A percentile compares a stretch with the other conserved stretches of the same genome.
These are phyloP conservation scores for Colletotrichum sojae DNA, from an alignment of 2,329 filamentous ascomycete genomes.

Conservation along the genomic window DNA sequence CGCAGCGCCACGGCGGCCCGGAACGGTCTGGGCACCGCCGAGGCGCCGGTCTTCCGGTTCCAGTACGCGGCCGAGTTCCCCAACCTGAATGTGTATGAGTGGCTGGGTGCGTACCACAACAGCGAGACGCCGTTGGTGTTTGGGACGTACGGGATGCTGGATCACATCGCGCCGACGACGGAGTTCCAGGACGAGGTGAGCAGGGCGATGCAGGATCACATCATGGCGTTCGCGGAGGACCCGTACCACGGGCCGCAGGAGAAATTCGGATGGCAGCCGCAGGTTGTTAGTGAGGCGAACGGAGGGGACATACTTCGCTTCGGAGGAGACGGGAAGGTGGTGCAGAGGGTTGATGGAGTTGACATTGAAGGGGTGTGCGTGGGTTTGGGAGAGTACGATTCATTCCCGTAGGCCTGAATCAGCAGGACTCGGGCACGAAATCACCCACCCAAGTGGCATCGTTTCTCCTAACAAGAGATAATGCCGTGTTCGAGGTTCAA, in stretches of 20 bases:
- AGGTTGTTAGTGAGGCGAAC: conserved; percentile 41
- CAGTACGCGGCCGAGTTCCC: conserved; percentile 57
- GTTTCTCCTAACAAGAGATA: too few species aligned
- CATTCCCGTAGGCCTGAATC: conserved; percentile 19
- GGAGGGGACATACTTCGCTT: conserved; percentile 38
- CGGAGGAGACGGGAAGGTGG: conserved; percentile 41
- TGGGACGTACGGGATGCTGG: conserved; percentile 51
- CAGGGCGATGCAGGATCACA: conserved; percentile 47
- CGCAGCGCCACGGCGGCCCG: conserved; percentile 46
- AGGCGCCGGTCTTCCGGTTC: conserved; percentile 55
- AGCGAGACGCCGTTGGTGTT: conserved; percentile 55
- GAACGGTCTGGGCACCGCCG: conserved; percentile 42
- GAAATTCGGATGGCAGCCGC: conserved; percentile 42
- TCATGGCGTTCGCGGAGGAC: conserved; percentile 46
- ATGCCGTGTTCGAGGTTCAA: too few species aligned
- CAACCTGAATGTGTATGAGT: conserved; percentile 55
- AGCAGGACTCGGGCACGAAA: too few species aligned
- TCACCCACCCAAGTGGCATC: too few species aligned
- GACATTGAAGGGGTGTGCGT: conserved; percentile 40
- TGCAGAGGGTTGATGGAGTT: conserved; percentile 39
- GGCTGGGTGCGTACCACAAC: conserved; percentile 59
- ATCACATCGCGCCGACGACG: conserved; percentile 45
- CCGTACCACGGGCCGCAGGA: conserved; percentile 45
- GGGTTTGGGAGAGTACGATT: conserved; percentile 33
- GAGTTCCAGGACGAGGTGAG: conserved; percentile 45